Conservation (phyloP, 164 flowering plant species). For the Akebia trifoliata region DNA sequence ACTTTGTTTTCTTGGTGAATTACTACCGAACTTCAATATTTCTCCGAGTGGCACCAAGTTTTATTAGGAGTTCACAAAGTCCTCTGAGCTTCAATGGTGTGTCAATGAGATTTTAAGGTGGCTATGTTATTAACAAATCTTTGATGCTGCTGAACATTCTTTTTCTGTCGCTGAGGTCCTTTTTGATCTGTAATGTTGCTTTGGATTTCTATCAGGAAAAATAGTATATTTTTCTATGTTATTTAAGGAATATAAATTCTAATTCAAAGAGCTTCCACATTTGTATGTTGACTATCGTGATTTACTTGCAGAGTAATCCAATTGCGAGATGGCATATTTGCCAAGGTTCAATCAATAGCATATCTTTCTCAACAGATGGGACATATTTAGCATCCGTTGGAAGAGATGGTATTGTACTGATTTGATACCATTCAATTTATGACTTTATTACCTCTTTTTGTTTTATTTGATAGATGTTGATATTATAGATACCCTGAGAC, state of each 20-base stretch:
- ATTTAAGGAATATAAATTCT: background rate
- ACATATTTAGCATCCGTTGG: constrained; percentile 84
- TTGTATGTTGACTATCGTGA: background rate
- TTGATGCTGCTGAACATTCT: no score
- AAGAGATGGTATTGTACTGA: constrained; percentile 75
- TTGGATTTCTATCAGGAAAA: no score
- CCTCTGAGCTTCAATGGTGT: no score
- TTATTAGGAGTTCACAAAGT: no score
- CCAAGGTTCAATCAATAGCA: constrained; percentile 80
- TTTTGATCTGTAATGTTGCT: no score
- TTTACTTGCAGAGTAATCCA: constrained; percentile 73
- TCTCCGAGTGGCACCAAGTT: no score
- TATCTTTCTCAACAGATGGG: constrained; percentile 84
- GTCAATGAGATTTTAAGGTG: no score
- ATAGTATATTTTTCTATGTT: background rate
- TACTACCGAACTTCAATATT: no score
- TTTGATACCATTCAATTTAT: background rate
- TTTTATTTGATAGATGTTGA: background rate
- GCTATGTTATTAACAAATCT: no score
- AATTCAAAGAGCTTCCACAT: background rate
- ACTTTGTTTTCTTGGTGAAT: no score
- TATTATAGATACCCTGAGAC: background rate
- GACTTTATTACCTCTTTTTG: background rate
- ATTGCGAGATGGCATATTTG: constrained; percentile 97
- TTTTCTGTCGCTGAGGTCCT: no score